Evolutionary conservation across 148 eudicot species (phyloP).

Genomic region (Chenopodium formosanum): DNA sequence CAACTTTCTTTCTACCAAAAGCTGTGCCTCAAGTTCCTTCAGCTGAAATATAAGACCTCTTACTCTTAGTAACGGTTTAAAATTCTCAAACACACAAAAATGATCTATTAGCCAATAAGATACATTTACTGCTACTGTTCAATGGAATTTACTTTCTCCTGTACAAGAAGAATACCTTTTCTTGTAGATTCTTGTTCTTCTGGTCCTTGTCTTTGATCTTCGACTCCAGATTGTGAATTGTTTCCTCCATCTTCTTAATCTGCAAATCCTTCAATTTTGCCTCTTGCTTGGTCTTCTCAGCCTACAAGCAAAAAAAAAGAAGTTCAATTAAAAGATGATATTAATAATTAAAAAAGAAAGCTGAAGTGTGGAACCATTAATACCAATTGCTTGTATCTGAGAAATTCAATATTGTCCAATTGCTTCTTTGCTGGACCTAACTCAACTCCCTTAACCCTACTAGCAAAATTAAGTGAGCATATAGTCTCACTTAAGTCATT

Average conservation of each 20-base stretch:
- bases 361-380: not conserved
- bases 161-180: constrained; percentile 53
- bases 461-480: constrained; percentile 93
- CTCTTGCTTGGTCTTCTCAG: constrained; percentile 78
- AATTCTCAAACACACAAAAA: not conserved
- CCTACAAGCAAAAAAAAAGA: constrained; percentile 33
- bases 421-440: constrained; percentile 98
- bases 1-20: constrained; percentile 78
- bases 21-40: constrained; percentile 88
- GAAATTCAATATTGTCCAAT: constrained; percentile 62
- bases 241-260: constrained; percentile 81
- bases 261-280: constrained; percentile 72
- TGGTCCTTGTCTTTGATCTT: constrained; percentile 81
- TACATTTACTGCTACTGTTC: not conserved
- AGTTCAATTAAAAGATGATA: not conserved
- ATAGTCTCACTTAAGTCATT: constrained; percentile 83
- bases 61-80: not conserved
- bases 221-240: constrained; percentile 57
- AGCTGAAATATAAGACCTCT: constrained; percentile 42
- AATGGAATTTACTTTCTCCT: not conserved
- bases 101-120: not conserved
- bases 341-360: not conserved
- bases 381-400: constrained; percentile 88
- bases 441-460: constrained; percentile 92
- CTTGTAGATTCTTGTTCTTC: constrained; percentile 77